Base-by-base conservation (phyloP, 2,329 filamentous ascomycete genomes). In the Fusarium veterinarium region DNA sequence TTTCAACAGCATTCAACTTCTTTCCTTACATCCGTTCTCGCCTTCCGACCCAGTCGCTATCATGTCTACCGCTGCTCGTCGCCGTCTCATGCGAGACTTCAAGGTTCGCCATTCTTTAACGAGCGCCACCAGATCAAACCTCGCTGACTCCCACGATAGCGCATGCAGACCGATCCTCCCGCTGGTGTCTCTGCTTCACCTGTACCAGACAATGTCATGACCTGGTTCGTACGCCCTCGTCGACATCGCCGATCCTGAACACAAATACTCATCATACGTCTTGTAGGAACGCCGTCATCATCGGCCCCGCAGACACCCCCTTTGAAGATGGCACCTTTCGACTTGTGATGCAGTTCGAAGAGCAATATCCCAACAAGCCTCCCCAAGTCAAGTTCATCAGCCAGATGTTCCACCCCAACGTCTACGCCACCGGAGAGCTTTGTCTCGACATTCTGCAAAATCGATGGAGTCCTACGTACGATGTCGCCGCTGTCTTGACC, bases 371-470 rank as follows among this genome's bases (percentile, higher is more conserved):
- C 35, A 99, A 98, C 85, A 98, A 98, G 82, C 96, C 96, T 9
- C 96, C 96, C 0, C 93, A 95, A 38, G 96, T 98, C 84, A 98
- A 98, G 81, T 99, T 99, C 82, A 97, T 99, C 81, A 97, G 94
- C 83, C 91, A 96, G 82, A 99, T 99, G 96, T 99, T 99, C 83
- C 96, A 99, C 79, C 96, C 96, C 23, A 99, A 99, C 80, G 96
- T 99, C 64, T 99, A 99, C 81, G 95, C 93, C 59, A 98, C 95
- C 0, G 96, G 96, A 69, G 96, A 99, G 85, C 88, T 99, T 56
- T 99, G 96, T 80, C 85, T 99, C 75, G 96, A 99, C 80, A 99
- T 99, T 75, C 84, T 99, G 66, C 96, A 99, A 84, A 99, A 99
- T 81, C 88, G 96, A 75, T 99, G 96, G 96, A 98, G 95, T 81